A percentile compares a stretch with the other conserved stretches of the same genome.
Conservation (phyloP, 1,284 basidiomycete species). For the Papiliotrema terrestris region DNA sequence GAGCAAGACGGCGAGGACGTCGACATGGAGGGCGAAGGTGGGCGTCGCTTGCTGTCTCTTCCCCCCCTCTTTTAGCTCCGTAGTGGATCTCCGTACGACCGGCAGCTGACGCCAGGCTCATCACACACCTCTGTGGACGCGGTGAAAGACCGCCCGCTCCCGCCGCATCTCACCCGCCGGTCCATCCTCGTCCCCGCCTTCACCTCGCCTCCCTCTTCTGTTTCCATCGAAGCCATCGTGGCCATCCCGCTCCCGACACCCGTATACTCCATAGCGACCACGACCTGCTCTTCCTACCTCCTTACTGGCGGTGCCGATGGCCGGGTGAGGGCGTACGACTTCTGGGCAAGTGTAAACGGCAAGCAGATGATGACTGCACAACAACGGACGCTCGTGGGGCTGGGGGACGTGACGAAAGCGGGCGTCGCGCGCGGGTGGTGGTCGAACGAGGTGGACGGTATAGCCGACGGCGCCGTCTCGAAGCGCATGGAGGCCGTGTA, state of each 20-base stretch:
- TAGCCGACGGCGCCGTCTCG: slow-evolving; percentile 17
- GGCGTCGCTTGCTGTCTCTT: neutral
- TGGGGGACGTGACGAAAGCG: slow-evolving; percentile 88
- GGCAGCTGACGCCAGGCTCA: slow-evolving; percentile 2
- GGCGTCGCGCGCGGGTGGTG: slow-evolving; percentile 87
- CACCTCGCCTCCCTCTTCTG: slow-evolving; percentile 54
- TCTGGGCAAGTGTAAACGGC: slow-evolving; percentile 82
- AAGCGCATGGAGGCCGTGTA: slow-evolving; percentile 66
- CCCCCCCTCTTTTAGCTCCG: neutral
- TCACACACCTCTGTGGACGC: slow-evolving; percentile 6
- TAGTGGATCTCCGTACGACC: neutral
- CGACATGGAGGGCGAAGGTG: slow-evolving; percentile 18
- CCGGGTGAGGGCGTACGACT: slow-evolving; percentile 88
- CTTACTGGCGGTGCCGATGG: slow-evolving; percentile 91
- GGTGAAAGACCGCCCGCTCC: slow-evolving; percentile 12
- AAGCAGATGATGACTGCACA: slow-evolving; percentile 84
- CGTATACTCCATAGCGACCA: slow-evolving; percentile 79
- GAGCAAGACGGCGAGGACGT: slow-evolving; percentile 18
- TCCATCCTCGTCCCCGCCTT: slow-evolving; percentile 26
- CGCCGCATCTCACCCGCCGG: slow-evolving; percentile 38
- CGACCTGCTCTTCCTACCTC: slow-evolving; percentile 82
- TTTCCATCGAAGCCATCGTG: slow-evolving; percentile 87
- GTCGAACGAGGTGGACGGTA: slow-evolving; percentile 52
- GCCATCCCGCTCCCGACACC: slow-evolving; percentile 85
- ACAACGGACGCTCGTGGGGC: slow-evolving; percentile 79